Percentiles rank a stretch among this genome's conserved stretches.
These are phyloP conservation scores for Trichosanthes truncata DNA, from an alignment of 306 rosid genomes.

Conservation along the genomic window DNA sequence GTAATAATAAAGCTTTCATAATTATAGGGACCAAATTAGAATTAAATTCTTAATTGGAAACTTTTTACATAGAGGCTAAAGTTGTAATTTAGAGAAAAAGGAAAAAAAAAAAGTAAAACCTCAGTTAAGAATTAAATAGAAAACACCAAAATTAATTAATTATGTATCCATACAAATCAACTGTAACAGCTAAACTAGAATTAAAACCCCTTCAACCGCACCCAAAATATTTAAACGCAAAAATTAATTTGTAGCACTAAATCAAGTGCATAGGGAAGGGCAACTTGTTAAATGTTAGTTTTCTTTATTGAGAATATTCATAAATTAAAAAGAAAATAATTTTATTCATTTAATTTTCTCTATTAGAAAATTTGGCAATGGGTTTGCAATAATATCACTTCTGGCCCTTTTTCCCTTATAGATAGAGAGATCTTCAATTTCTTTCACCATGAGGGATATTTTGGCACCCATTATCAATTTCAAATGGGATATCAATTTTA, in stretches of 20 bases:
- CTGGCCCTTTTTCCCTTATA: neutral
- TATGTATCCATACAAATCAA: constrained; percentile 28
- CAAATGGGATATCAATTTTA: neutral
- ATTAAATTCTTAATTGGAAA: no score
- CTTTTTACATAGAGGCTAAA: neutral
- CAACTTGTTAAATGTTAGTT: constrained; percentile 1
- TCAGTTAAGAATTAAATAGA: constrained; percentile 36
- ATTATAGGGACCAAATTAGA: neutral
- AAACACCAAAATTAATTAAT: constrained; percentile 20
- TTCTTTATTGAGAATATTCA: neutral
- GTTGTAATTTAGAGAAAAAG: neutral
- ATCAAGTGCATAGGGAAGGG: constrained; percentile 6
- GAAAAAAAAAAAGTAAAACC: neutral
- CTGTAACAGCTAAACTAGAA: constrained; percentile 24
- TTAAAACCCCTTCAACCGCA: constrained; percentile 26
- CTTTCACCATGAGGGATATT: constrained; percentile 4
- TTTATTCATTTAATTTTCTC: neutral
- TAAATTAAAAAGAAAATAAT: neutral
- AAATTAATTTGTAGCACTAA: constrained; percentile 9
- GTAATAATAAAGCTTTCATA: neutral
- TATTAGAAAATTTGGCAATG: neutral
- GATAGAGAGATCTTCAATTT: neutral
- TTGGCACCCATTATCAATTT: neutral
- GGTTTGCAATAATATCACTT: constrained; percentile 3
- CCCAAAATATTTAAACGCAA: constrained; percentile 21